These are phyloP conservation scores for Physcomitrium patens DNA, from an alignment of 225 moss, liverwort and hornwort species.

Conservation along the genomic window DNA sequence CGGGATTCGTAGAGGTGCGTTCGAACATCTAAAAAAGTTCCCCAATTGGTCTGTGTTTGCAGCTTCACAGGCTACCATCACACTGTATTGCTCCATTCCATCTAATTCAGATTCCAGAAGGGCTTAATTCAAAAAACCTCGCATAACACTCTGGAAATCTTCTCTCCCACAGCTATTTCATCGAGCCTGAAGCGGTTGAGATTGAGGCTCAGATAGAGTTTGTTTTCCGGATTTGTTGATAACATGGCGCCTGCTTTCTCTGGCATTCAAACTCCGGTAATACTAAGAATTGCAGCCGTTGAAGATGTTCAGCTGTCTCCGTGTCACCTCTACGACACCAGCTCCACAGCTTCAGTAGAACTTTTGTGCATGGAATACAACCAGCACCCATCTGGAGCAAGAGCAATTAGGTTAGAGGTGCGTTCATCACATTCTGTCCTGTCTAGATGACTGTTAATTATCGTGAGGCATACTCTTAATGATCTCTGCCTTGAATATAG, in stretches of 20 bases:
- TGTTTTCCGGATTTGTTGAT: conserved; percentile 21
- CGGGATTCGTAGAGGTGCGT: conserved; percentile 15
- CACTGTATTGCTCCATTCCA: conserved; percentile 27
- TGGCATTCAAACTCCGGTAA: conserved; percentile 40
- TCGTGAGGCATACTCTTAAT: not conserved
- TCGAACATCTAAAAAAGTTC: conserved; percentile 18
- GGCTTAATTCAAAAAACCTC: not conserved
- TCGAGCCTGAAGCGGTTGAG: conserved; percentile 31
- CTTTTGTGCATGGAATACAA: conserved; percentile 47
- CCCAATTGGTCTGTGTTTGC: conserved; percentile 19
- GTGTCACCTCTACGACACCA: conserved; percentile 59
- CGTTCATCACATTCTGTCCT: not conserved
- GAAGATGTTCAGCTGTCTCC: conserved; percentile 38
- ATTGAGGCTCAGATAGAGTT: not conserved
- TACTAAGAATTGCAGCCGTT: conserved; percentile 42
- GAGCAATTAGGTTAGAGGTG: not conserved
- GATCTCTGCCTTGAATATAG: not conserved
- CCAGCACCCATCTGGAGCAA: conserved; percentile 63
- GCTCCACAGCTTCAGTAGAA: conserved; percentile 63
- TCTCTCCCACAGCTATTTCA: conserved; percentile 10
- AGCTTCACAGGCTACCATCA: conserved; percentile 17
- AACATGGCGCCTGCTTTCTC: conserved; percentile 55
- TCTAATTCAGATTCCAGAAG: conserved; percentile 14
- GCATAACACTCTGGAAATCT: not conserved
- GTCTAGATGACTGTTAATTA: not conserved